Evolutionary conservation across 164 flowering plant species (phyloP), one percentile per base, ranked within the genome.

Genomic region (Dillenia turbinata): DNA sequence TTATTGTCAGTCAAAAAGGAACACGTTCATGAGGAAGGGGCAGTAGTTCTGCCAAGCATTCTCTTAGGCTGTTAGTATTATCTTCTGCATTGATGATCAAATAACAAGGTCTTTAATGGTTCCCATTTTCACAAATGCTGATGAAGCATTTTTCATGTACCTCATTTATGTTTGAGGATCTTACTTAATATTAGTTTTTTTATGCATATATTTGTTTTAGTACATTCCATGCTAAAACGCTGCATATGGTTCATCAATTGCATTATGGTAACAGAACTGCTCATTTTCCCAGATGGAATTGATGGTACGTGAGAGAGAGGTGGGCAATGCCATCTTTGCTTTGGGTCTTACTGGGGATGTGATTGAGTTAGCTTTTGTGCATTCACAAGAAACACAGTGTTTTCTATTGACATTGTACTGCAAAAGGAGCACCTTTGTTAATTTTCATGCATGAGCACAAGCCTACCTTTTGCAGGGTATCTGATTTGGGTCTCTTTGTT

Each of bases 291-390:
- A 88, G 96, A 86, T 88, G 88, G 74, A 76, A 60, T 74, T 78
- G 95, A 86, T 83, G 91, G 77, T 75, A 84, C 95, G 89, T 86
- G 88, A 83, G 72, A 68, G 69, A 69, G 74, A 88, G 95, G 87
- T 84, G 79, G 81, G 82, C 64, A 60, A 54, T 64, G 55, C 47
- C 69, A 48, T 57, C 63, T 61, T 43, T 71, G 59, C 66, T 65
- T 33, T 57, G 9, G 33, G 19, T 62, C 16, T 11, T 53, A 16
- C 33, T 47, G 40, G 40, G 11, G 15, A 1, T 14, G 10, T 24
- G 5, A 16, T 17, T 7, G 11, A 17, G 12, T n/a, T 33, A 7
- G 12, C 52, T 46, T 47, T 22, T 55, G 22, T 24, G 6, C 47
- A 10, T 46, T 53, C 52, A 54, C 47, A 26, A 43, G 59, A 47